Base-by-base conservation (phyloP, 83 land plant genomes). In the Picea mariana region DNA sequence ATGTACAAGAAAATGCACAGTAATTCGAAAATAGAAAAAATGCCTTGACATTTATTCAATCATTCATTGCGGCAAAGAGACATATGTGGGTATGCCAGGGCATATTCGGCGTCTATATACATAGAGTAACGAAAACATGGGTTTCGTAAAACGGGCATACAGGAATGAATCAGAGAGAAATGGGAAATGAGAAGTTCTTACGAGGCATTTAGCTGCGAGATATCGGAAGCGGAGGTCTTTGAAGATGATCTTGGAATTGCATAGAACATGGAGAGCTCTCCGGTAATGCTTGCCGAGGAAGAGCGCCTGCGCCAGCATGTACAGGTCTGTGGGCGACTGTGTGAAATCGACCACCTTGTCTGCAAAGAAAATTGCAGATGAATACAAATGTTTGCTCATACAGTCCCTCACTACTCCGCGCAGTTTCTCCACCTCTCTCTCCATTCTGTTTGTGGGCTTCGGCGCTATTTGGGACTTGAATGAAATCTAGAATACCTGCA, bases 271-370 rank as follows among this genome's bases (percentile, higher is more conserved):
- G 58, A 90, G 91, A 24, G 99, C 99, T 81, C 99, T 90, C 62
- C 99, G 96, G 84, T 83, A 91, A 40, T 97, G 97, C 62, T 93
- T 86, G n/a, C 94, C 98, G 27, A 96, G 91, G 79, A 92, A 95
- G 61, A 97, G 92, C 2, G 99, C 98, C 84, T 97, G 99, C 13
- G 99, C 99, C 78, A 92, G 96, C 98, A 97, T 91, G 91, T 97
- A 95, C 79, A 95, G 78, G 82, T 97, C 99, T 76, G 98, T 91
- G 61, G 93, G 90, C 66, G 90, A 89, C 55, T 87, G 85, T 9
- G 95, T 95, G 78, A 89, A 78, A 9, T 95, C 95, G 24, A 94
- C 98, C 77, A 97, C 93, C 87, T 94, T 93, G 85, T 95, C 99
- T 72, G 99, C 94, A 83, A 95, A 95, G 82, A 97, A 97, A 40